A percentile compares a stretch with the other conserved stretches of the same genome.
Conservation (phyloP, 148 eudicot species). For the Arctostaphylos glauca region DNA sequence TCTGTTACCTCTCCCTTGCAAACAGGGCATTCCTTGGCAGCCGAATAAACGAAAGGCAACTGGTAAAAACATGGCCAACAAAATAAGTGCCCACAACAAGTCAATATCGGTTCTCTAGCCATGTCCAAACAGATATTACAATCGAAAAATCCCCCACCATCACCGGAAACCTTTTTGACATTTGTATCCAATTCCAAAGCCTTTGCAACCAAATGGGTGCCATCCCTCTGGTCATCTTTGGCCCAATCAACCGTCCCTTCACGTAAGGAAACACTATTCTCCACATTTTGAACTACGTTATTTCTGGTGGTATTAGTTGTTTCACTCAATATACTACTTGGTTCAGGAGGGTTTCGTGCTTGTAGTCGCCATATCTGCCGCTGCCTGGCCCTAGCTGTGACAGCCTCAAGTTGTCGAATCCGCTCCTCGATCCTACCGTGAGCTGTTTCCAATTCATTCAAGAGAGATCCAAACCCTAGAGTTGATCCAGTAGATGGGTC, state of each 20-base stretch:
- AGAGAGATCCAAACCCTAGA: slow-evolving; percentile 18
- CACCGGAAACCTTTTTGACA: slow-evolving; percentile 17
- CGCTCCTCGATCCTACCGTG: slow-evolving; percentile 51
- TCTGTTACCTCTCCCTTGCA: slow-evolving; percentile 56
- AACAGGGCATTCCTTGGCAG: slow-evolving; percentile 53
- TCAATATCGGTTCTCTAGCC: slow-evolving; percentile 52
- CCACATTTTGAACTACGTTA: slow-evolving; percentile 5
- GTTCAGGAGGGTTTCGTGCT: slow-evolving; percentile 20
- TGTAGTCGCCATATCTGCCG: slow-evolving; percentile 36
- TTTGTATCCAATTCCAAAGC: slow-evolving; percentile 42
- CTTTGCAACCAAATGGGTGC: slow-evolving; percentile 36
- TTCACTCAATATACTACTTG: slow-evolving; percentile 13
- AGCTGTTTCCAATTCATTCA: slow-evolving; percentile 33
- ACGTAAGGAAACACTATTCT: background rate
- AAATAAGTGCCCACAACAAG: slow-evolving; percentile 63
- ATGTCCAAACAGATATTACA: slow-evolving; percentile 51
- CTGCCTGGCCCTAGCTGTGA: slow-evolving; percentile 44
- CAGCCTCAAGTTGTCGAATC: slow-evolving; percentile 56
- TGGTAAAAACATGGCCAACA: slow-evolving; percentile 59
- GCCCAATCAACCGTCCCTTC: slow-evolving; percentile 4
- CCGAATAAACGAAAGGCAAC: slow-evolving; percentile 32
- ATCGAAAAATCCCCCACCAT: slow-evolving; percentile 41
- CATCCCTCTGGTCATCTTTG: slow-evolving; percentile 32
- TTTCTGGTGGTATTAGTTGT: background rate
- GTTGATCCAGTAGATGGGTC: slow-evolving; percentile 23